phyloP scores from a whole-genome alignment of 768 basidiomycete species.

The Boletus reticuloceps region DNA sequence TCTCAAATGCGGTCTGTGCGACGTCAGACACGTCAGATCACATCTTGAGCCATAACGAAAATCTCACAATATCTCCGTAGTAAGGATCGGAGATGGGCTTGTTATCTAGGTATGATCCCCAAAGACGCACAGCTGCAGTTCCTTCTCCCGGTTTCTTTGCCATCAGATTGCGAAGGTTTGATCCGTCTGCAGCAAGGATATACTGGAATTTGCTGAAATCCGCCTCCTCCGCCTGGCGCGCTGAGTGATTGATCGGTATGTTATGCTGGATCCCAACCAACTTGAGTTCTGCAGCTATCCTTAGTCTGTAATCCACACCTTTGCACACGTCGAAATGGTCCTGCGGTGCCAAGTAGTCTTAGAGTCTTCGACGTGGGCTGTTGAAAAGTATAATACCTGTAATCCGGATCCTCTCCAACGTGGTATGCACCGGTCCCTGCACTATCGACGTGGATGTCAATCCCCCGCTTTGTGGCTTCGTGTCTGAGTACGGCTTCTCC shows the following conservation, averaged over 20 bases:
- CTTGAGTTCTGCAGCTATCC: background rate
- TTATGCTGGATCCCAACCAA: slow-evolving; percentile 48
- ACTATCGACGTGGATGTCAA: slow-evolving; percentile 74
- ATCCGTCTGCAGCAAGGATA: slow-evolving; percentile 82
- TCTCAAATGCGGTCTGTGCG: slow-evolving; percentile 66
- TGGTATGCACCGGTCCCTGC: slow-evolving; percentile 88
- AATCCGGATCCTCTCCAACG: slow-evolving; percentile 78
- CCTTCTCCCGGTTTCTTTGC: slow-evolving; percentile 49
- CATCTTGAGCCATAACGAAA: background rate
- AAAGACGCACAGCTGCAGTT: slow-evolving; percentile 69
- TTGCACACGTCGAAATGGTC: slow-evolving; percentile 66
- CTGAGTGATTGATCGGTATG: slow-evolving; percentile 66
- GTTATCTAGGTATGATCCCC: slow-evolving; percentile 74
- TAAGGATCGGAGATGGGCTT: slow-evolving; percentile 83
- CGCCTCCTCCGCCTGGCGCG: slow-evolving; percentile 57
- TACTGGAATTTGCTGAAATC: slow-evolving; percentile 81
- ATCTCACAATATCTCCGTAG: slow-evolving; percentile 63
- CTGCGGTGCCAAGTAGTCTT: slow-evolving; percentile 34
- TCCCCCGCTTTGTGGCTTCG: slow-evolving; percentile 60
- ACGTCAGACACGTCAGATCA: slow-evolving; percentile 2
- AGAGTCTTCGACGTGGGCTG: background rate
- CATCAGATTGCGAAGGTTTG: slow-evolving; percentile 64
- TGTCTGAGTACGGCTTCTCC: slow-evolving; percentile 83
- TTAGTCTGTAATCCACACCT: slow-evolving; percentile 39
- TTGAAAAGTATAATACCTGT: slow-evolving; percentile 47